Conservation (phyloP, 2,329 filamentous ascomycete genomes). For the Capronia coronata region DNA sequence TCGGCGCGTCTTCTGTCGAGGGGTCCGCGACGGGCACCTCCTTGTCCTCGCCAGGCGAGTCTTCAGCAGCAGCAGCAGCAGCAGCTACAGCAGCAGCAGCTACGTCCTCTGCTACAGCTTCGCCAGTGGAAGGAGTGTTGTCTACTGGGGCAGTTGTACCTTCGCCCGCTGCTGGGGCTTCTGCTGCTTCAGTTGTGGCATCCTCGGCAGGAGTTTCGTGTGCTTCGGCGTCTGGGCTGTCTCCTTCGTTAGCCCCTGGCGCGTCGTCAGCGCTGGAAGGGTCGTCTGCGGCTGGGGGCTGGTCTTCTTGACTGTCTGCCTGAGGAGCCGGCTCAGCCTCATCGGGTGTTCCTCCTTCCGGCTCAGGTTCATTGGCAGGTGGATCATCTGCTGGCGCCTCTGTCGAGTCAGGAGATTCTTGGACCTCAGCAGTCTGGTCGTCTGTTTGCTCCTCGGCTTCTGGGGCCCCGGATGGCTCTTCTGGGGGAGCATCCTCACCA, state of each 20-base stretch:
- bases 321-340: not conserved
- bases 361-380: not conserved
- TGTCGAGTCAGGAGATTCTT: not conserved
- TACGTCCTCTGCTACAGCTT: slow-evolving; percentile 1
- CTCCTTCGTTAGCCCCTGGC: not conserved
- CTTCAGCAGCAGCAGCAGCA: not conserved
- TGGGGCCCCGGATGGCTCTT: not conserved
- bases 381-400: slow-evolving; percentile 5
- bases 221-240: not conserved
- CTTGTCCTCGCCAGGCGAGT: not conserved
- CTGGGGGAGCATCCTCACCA: slow-evolving; percentile 10
- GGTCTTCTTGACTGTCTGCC: too few relatives aligned
- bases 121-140: not conserved
- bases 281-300: too few relatives aligned
- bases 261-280: too few relatives aligned
- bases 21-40: not conserved
- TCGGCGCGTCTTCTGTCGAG: not conserved
- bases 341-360: not conserved
- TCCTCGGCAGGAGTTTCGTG: slow-evolving; percentile 20
- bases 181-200: slow-evolving; percentile 3
- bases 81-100: not conserved
- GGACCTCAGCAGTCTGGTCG: not conserved
- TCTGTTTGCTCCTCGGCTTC: not conserved
- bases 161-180: not conserved
- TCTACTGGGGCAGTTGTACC: not conserved